Evolutionary conservation across 495 filamentous ascomycete species (phyloP), one percentile per base, ranked within the genome.

Genomic region (Aspergillus panamensis): DNA sequence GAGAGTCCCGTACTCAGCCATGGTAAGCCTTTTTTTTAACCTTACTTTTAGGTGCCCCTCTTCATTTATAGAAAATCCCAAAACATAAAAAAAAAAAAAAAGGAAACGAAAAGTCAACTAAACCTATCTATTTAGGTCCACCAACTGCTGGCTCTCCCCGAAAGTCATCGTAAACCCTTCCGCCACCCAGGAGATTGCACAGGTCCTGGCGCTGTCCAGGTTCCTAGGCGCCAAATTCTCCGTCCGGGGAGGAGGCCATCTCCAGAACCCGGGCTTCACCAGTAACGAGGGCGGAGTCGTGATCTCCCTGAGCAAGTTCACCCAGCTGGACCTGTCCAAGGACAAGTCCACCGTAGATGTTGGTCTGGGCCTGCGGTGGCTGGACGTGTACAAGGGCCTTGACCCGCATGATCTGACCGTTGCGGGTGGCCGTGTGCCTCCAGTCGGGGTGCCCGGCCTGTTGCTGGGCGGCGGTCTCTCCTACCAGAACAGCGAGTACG

Each of bases 291-390:
- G 65, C 48, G 70, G 70, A 16, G 62, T 71, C 30, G 33, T 71
- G n/a, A 64, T 73, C 44, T 63, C 67, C 44, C 54, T 71, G 44
- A 45, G 60, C 51, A 64, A 61, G 40, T 60, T 73, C 20, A 49
- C 43, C 8, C 32, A 60, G 43, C 32, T 47, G 0, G 35, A 35
- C 3, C 19, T 60, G 8, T 40, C 39, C 39, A 19, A 53, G 8
- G 51, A 61, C 30, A 77, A 83, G 51, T 52, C 70, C n/a, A 59
- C 51, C 1, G 37, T 59, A 58, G 52, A 61, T 6, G 30, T 63
- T 25, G 82, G 80, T 2, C 67, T 79, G 10, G 82, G 82, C 6
- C 73, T 74, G 55, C 60, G 67, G 12, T 82, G 80, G 76, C 69
- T 73, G 29, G 60, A 78, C 8, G 76, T 84, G 25, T 53, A 53